Conservation (phyloP, 1,139 yeast species). For the Yarrowia galli region DNA sequence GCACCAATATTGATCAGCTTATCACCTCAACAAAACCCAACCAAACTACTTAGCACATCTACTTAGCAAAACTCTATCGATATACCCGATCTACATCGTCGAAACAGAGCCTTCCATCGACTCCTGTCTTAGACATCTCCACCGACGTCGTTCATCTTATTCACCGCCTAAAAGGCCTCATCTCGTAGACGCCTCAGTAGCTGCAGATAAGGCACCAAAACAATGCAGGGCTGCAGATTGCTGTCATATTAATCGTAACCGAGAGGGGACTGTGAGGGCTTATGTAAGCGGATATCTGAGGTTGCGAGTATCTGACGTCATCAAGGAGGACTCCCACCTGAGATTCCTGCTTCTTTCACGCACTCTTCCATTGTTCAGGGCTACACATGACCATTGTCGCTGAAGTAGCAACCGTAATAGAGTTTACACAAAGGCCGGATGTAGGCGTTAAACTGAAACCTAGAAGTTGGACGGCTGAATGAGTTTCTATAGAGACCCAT, state of each 20-base stretch:
- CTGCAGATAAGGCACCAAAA: not conserved
- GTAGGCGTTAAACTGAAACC: not conserved
- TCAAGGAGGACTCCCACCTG: not conserved
- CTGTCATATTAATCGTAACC: not conserved
- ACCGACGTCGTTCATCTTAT: no score
- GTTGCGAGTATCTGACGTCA: not conserved
- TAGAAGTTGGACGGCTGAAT: not conserved
- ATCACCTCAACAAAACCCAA: not conserved
- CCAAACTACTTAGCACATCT: not conserved
- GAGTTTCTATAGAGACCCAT: not conserved
- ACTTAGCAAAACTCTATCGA: not conserved
- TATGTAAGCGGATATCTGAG: not conserved
- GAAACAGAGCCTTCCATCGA: no score
- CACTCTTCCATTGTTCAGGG: not conserved
- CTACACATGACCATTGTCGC: not conserved
- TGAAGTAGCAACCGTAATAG: conserved; percentile 8
- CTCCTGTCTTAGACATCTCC: no score
- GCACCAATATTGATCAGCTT: no score
- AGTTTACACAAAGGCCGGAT: conserved; percentile 15
- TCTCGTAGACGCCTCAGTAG: not conserved
- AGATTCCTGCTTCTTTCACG: not conserved
- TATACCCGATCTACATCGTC: not conserved
- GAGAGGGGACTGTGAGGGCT: no score
- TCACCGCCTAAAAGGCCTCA: no score
- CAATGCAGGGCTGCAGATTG: conserved; percentile 10